phyloP scores from a whole-genome alignment of 169 alveolate genomes.

The Eimeria necatrix region DNA sequence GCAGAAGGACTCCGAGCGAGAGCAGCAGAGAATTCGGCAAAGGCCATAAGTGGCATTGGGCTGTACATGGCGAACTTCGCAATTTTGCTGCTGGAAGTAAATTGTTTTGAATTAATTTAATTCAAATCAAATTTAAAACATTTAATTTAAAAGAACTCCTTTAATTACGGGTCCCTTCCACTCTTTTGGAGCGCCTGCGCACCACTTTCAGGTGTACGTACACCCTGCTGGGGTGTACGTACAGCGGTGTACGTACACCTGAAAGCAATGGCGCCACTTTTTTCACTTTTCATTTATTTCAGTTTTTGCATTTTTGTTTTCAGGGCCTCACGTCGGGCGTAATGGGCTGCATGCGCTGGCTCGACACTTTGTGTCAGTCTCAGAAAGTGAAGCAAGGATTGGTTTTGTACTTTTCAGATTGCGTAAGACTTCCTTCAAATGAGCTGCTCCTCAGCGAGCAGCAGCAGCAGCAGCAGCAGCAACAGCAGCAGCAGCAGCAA shows the following conservation, averaged over 20 bases:
- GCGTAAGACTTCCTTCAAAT: not conserved
- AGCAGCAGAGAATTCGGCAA: not conserved
- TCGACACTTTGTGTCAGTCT: not conserved
- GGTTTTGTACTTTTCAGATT: not conserved
- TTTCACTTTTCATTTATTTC: not conserved
- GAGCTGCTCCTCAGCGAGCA: too few relatives aligned
- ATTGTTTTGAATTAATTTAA: not conserved
- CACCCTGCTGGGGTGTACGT: too few relatives aligned
- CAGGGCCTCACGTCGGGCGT: not conserved
- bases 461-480: too few relatives aligned
- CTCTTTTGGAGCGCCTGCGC: too few relatives aligned
- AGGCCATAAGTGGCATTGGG: not conserved
- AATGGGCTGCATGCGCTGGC: constrained; percentile 10
- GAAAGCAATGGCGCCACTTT: too few relatives aligned
- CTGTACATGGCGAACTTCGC: not conserved
- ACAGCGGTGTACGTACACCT: too few relatives aligned
- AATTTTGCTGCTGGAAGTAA: not conserved
- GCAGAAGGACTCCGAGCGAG: not conserved
- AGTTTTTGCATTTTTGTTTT: not conserved
- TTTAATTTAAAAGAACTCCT: too few relatives aligned
- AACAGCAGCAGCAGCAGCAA: too few relatives aligned
- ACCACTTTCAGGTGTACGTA: too few relatives aligned
- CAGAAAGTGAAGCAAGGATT: not conserved
- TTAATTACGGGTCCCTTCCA: too few relatives aligned
- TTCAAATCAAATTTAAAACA: too few relatives aligned